Evolutionary conservation across 352 stramenopile genomes (phyloP).

Genomic region (Saprolegnia diclina): DNA sequence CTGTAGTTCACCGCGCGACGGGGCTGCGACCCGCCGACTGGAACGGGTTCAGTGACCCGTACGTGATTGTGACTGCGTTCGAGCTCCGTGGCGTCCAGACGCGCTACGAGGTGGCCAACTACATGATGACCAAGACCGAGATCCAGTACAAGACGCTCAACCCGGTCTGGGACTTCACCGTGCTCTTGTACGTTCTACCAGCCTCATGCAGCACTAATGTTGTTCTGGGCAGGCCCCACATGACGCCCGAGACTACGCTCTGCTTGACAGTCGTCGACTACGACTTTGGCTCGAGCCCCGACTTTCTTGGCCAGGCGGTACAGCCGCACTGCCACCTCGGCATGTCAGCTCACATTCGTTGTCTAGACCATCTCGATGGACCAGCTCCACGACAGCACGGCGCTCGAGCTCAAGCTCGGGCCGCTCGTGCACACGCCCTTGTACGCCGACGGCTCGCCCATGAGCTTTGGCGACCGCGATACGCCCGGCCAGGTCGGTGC

Average conservation of each 20-base stretch:
- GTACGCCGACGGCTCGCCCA: constrained; percentile 4
- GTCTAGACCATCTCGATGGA: constrained; percentile 12
- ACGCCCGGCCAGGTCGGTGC: constrained; percentile 4
- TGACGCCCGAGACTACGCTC: not conserved
- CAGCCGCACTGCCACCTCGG: not conserved
- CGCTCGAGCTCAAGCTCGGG: not conserved
- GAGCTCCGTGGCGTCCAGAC: not conserved
- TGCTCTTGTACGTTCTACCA: constrained; percentile 3
- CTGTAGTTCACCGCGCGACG: constrained; percentile 3
- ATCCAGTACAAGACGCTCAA: constrained; percentile 18
- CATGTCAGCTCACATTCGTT: not conserved
- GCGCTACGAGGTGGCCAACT: not conserved
- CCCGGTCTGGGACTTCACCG: constrained; percentile 4
- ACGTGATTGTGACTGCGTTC: constrained; percentile 12
- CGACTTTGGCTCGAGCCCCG: constrained; percentile 22
- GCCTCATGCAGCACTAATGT: no score
- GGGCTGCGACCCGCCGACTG: constrained; percentile 14
- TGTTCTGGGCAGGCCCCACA: not conserved
- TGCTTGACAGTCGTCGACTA: constrained; percentile 24
- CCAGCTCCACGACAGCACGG: not conserved
- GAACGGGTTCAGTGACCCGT: constrained; percentile 20
- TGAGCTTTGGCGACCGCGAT: constrained; percentile 13
- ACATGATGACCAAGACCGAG: constrained; percentile 7
- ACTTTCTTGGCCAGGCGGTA: constrained; percentile 26
- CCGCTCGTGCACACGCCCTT: constrained; percentile 11